Evolutionary conservation across 345 rosid genomes (phyloP), one percentile per base, ranked within the genome.

Genomic region (Angophora floribunda): DNA sequence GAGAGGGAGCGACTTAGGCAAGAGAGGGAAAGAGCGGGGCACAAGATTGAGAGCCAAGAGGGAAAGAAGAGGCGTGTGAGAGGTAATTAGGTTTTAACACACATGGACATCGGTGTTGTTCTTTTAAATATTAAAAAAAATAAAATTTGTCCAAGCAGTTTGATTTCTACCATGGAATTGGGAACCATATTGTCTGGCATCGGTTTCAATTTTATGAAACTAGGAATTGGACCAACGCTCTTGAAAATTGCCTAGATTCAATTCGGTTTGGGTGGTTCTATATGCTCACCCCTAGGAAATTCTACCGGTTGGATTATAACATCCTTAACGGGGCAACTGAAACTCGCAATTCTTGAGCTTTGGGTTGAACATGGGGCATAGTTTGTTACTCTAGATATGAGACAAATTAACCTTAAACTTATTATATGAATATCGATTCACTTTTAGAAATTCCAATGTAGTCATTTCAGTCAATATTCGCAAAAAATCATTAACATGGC

Each of bases 211-310:
- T 53, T 55, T 55, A 55, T 55, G 61, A 0, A 55, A 55, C 5
- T 0, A 1, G 12, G 0, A 55, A 55, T 12, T 0, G 0, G 22
- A 22, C 13, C 0, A 0, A 55, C 61, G 0, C 22, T 28, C 13
- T 22, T 22, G 5, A 21, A 26, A 0, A 22, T 8, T 55, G n/a
- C 12, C 28, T 5, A 0, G 1, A n/a, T 55, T 55, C 0, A 21
- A 5, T 4, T 55, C 24, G 19, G 0, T 22, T 55, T 0, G 5
- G 51, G 51, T 50, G 51, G 13, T 50, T 50, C 51, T 4, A 50
- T 50, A 50, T 50, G 51, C 51, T 50, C 51, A 50, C 13, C 51
- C 51, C 51, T 50, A 51, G 41, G 41, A 36, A 36, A 36, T 36
- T 36, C 41, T 36, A 36, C 41, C 41, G 41, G 41, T 36, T 36